Evolutionary conservation across 768 basidiomycete genomes (phyloP).

Genomic region (Mycena olivaceomarginata): DNA sequence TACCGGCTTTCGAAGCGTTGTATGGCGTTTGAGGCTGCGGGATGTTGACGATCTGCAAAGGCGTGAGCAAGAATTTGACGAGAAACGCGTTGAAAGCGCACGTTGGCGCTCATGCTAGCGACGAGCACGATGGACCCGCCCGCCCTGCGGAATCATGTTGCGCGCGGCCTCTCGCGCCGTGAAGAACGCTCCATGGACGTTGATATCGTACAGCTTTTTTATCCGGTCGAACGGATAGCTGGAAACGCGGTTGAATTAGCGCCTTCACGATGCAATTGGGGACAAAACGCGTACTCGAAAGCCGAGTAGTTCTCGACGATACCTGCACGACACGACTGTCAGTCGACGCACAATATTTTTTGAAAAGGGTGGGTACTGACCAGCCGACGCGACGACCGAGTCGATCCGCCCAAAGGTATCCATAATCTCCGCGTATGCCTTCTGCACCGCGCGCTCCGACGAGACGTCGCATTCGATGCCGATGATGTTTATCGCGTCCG

Average conservation of each 20-base stretch:
- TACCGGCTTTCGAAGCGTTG: conserved; percentile 95
- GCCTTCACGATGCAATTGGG: neutral
- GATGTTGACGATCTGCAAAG: conserved; percentile 85
- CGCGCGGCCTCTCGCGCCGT: conserved; percentile 97
- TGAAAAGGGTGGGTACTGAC: conserved; percentile 58
- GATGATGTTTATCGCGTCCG: conserved; percentile 77
- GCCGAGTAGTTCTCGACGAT: conserved; percentile 94
- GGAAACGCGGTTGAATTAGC: conserved; percentile 21
- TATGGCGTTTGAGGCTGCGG: conserved; percentile 94
- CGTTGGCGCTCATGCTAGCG: conserved; percentile 93
- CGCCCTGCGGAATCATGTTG: conserved; percentile 89
- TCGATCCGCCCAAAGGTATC: conserved; percentile 84
- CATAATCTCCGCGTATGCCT: conserved; percentile 80
- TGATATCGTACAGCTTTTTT: conserved; percentile 91
- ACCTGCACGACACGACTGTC: conserved; percentile 62
- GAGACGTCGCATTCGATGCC: conserved; percentile 94
- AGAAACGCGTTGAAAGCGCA: conserved; percentile 58
- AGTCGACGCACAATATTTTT: neutral
- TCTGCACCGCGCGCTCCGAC: conserved; percentile 85
- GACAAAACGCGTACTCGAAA: conserved; percentile 76
- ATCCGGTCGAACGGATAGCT: conserved; percentile 93
- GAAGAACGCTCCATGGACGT: conserved; percentile 95
- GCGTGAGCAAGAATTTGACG: conserved; percentile 27
- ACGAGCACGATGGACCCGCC: conserved; percentile 91
- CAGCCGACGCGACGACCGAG: conserved; percentile 92